These are phyloP conservation scores for Coemansia pectinata DNA, from an alignment of 192 early-diverging fungal species.

Conservation along the genomic window DNA sequence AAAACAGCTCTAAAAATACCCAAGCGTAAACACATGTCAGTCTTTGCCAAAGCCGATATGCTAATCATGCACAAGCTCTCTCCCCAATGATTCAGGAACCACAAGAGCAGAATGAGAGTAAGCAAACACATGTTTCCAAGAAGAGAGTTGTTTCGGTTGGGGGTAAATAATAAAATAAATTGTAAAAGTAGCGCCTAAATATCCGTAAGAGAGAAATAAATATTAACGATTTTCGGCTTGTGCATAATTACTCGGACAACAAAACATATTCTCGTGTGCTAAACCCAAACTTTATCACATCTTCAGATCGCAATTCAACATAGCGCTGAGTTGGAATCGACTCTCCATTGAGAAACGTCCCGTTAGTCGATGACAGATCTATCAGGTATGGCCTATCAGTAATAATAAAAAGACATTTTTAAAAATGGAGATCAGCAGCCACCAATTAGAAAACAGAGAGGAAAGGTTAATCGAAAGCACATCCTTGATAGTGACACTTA, in stretches of 20 bases:
- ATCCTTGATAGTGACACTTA: conserved; percentile 9
- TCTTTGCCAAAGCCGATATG: not conserved
- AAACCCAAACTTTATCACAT: conserved; percentile 88
- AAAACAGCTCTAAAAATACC: not conserved
- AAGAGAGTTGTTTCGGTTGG: not conserved
- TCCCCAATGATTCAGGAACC: not conserved
- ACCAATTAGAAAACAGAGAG: not conserved
- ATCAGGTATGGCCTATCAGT: conserved; percentile 83
- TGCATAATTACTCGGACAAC: conserved; percentile 61
- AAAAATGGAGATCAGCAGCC: not conserved
- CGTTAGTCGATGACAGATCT: conserved; percentile 91
- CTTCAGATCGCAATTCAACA: conserved; percentile 78
- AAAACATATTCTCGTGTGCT: conserved; percentile 92
- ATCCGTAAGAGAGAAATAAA: not conserved
- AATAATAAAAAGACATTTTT: not conserved
- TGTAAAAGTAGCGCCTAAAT: not conserved
- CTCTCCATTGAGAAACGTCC: conserved; percentile 83
- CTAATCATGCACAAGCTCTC: not conserved
- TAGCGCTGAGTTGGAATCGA: conserved; percentile 74
- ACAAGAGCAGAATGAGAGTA: not conserved
- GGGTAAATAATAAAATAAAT: not conserved
- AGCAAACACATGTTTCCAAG: not conserved
- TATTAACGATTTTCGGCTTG: not conserved
- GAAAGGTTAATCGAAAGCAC: not conserved
- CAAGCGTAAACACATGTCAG: not conserved